These are phyloP conservation scores for Trichoderma atroviride DNA, from an alignment of 2,329 filamentous ascomycete genomes.

Conservation along the genomic window DNA sequence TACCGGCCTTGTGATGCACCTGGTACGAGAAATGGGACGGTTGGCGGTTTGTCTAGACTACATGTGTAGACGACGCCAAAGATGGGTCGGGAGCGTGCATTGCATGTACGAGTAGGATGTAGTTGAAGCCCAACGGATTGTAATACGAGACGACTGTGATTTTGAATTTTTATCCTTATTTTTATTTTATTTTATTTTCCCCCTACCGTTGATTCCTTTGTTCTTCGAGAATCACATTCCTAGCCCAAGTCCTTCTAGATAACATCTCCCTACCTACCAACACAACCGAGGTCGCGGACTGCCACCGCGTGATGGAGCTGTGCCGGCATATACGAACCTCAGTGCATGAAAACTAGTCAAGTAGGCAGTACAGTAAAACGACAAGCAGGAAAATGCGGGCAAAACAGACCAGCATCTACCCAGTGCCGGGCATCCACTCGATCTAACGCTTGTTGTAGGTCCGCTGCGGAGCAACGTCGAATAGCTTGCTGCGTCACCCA, in stretches of 20 bases:
- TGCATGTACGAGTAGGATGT: neutral
- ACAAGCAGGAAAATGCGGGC: slow-evolving; percentile 3
- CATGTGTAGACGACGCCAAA: neutral
- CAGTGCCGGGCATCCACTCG: neutral
- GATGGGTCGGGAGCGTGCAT: neutral
- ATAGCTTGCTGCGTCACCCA: neutral
- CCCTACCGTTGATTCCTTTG: neutral
- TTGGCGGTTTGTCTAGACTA: neutral
- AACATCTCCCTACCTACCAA: neutral
- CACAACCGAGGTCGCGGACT: neutral
- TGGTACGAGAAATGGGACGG: slow-evolving; percentile 23
- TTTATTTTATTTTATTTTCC: neutral
- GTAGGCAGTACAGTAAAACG: neutral
- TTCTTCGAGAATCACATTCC: neutral
- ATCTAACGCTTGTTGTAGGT: neutral
- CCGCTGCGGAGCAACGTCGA: slow-evolving; percentile 16
- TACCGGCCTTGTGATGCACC: slow-evolving; percentile 21
- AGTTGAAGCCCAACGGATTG: slow-evolving; percentile 5
- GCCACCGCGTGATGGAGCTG: neutral
- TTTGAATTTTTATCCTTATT: neutral
- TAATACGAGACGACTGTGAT: neutral
- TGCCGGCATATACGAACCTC: slow-evolving; percentile 20
- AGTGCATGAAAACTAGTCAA: neutral
- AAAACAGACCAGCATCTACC: neutral
- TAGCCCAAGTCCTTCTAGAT: neutral